Base-by-base conservation (phyloP, 768 basidiomycete genomes). In the Lactarius hengduanensis region DNA sequence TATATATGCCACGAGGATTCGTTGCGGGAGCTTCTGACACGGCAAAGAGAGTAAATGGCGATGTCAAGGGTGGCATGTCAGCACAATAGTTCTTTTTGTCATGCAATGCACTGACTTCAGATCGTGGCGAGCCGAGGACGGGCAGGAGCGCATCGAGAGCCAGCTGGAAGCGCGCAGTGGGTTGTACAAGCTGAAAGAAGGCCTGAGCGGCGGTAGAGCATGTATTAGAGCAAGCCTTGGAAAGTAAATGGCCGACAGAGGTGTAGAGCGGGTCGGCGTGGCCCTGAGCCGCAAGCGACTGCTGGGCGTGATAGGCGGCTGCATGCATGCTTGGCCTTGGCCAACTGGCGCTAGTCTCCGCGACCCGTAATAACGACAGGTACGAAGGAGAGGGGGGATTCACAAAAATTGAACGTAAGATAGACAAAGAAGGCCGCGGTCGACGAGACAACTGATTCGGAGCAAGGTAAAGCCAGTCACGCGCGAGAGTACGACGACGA, bases 101-200 rank as follows among this genome's bases (percentile, higher is more conserved):
- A 40, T 16, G 15, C 50, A 28, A 50, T 45, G 38, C 5, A 66
- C 70, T 65, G 22, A 70, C 70, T 50, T 70, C 68, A 63, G 68
- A 70, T 55, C 68, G 70, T 34, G 68, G 57, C 28, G 78, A 78
- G 72, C 81, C 88, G 72, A 92, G 82, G 71, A 90, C 78, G 16
- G 90, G 90, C 75, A 92, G 79, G 74, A 92, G 78, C 79, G 86
- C 88, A 79, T 92, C 90, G 71, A 92, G 84, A 73, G 90, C 90
- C 76, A 92, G 83, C 81, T 91, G 90, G 77, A 92, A 92, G 69
- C 90, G 85, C 77, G 88, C 83, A 59, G 84, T 86, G 26, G 87
- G 86, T 74, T 88, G 89, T 26, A 92, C 88, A 65, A 91, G 83
- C 75, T 90, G 88, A 41, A 81, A 78, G 75, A 91, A 92, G 0